Conservation (phyloP, 257 asterid genomes). For the Petrea volubilis region DNA sequence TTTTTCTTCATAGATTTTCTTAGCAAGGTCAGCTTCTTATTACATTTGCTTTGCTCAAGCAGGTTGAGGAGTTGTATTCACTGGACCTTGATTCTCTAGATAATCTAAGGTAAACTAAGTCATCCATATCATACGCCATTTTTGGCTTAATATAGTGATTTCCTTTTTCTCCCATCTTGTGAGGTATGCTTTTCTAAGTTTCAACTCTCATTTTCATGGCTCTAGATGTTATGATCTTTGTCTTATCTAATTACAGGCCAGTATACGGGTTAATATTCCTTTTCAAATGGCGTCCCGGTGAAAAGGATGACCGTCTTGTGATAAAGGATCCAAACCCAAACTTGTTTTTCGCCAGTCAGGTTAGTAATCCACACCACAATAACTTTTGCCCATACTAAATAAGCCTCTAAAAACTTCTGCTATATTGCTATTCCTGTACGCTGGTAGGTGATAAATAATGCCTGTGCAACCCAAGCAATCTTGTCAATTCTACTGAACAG, state of each 20-base stretch:
- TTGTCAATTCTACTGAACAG: constrained; percentile 86
- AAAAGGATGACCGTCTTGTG: constrained; percentile 86
- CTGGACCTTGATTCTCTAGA: constrained; percentile 89
- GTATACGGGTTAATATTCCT: constrained; percentile 91
- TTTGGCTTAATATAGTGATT: not conserved
- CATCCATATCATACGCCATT: not conserved
- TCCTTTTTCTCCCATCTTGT: not conserved
- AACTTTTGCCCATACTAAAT: constrained; percentile 1
- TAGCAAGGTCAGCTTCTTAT: constrained; percentile 20
- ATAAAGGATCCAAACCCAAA: constrained; percentile 91
- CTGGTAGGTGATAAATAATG: constrained; percentile 88
- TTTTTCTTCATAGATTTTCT: not conserved
- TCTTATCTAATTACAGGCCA: constrained; percentile 57
- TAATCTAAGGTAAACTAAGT: constrained; percentile 60
- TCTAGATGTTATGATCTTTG: not conserved
- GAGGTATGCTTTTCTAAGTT: not conserved
- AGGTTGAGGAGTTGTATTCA: constrained; percentile 98
- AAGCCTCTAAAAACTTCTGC: constrained; percentile 2
- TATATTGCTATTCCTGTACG: not conserved
- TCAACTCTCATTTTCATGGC: not conserved
- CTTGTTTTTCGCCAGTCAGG: constrained; percentile 98
- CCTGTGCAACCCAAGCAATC: constrained; percentile 99
- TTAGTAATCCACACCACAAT: constrained; percentile 24
- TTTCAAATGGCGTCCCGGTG: constrained; percentile 99
- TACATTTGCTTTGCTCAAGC: constrained; percentile 32